A percentile compares a stretch with the other conserved stretches of the same genome.
These are phyloP conservation scores for Metschnikowia drakensbergensis DNA, from an alignment of 805 yeast species.

Conservation along the genomic window DNA sequence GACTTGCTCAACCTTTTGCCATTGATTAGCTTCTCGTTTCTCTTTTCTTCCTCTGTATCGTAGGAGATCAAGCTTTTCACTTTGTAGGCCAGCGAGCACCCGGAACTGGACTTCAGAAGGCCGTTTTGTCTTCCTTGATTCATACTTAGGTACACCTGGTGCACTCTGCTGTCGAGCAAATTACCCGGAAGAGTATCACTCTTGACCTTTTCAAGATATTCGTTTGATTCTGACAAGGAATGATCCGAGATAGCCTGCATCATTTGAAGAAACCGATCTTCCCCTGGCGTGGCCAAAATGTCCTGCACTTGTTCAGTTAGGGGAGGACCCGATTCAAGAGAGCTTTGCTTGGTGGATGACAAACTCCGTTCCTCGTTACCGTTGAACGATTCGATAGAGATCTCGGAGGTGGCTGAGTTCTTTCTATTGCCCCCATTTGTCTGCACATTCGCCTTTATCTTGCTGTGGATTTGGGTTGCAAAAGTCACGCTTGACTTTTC, in stretches of 20 bases:
- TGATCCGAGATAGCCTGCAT: constrained; percentile 22
- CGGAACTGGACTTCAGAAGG: constrained; percentile 11
- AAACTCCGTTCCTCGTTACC: constrained; percentile 8
- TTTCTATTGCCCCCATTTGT: constrained; percentile 10
- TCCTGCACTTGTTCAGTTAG: constrained; percentile 6
- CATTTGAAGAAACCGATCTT: constrained; percentile 23
- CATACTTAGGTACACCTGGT: constrained; percentile 29
- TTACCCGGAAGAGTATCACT: constrained; percentile 11
- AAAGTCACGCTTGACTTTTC: constrained; percentile 13
- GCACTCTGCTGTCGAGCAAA: constrained; percentile 29
- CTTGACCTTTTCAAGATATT: constrained; percentile 22
- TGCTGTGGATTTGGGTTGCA: neutral
- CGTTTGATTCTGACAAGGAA: constrained; percentile 26
- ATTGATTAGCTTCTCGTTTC: constrained; percentile 14
- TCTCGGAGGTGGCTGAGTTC: constrained; percentile 13
- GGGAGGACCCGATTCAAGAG: neutral
- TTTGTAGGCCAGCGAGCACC: constrained; percentile 29
- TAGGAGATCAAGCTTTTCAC: constrained; percentile 39
- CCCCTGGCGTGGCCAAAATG: constrained; percentile 1
- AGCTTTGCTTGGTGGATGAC: constrained; percentile 5
- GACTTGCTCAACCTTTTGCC: constrained; percentile 16
- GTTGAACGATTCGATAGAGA: constrained; percentile 18
- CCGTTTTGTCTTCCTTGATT: constrained; percentile 10
- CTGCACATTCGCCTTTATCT: constrained; percentile 3
- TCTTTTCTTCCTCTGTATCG: constrained; percentile 31